Evolutionary conservation across 805 yeast genomes (phyloP).

Genomic region (Metschnikowia santaceciliae): DNA sequence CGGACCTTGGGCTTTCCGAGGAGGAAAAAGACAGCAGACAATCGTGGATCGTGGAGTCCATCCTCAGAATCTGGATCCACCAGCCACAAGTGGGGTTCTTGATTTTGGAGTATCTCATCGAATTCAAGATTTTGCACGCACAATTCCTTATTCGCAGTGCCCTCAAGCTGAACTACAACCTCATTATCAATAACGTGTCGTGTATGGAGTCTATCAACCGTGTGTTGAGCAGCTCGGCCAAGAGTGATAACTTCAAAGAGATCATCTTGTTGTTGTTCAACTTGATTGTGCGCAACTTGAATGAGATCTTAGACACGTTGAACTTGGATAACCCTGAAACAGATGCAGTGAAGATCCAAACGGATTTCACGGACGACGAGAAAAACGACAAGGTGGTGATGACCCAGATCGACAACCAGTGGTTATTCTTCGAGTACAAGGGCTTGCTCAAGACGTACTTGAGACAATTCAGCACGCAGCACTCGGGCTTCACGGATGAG

Average conservation of each 20-base stretch:
- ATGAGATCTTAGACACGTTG: constrained; percentile 19
- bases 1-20: constrained; percentile 21
- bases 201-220: constrained; percentile 42
- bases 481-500: constrained; percentile 13
- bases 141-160: constrained; percentile 25
- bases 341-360: constrained; percentile 23
- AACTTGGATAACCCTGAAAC: constrained; percentile 11
- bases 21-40: constrained; percentile 29
- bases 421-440: constrained; percentile 41
- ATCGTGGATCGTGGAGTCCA: constrained; percentile 35
- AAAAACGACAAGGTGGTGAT: constrained; percentile 21
- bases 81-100: constrained; percentile 44
- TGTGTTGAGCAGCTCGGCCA: constrained; percentile 24
- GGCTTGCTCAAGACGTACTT: constrained; percentile 39
- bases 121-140: constrained; percentile 32
- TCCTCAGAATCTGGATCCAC: constrained; percentile 41
- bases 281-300: constrained; percentile 30
- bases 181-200: constrained; percentile 37
- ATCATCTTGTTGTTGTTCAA: constrained; percentile 21
- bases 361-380: constrained; percentile 26
- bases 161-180: constrained; percentile 26
- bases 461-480: constrained; percentile 24
- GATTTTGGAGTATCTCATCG: constrained; percentile 40
- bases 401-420: constrained; percentile 31
- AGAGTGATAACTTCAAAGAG: constrained; percentile 17